A percentile compares a stretch with the other conserved stretches of the same genome.
Evolutionary conservation across 176 grass and related monocot species (phyloP).

Genomic region (Neostapfia colusana): DNA sequence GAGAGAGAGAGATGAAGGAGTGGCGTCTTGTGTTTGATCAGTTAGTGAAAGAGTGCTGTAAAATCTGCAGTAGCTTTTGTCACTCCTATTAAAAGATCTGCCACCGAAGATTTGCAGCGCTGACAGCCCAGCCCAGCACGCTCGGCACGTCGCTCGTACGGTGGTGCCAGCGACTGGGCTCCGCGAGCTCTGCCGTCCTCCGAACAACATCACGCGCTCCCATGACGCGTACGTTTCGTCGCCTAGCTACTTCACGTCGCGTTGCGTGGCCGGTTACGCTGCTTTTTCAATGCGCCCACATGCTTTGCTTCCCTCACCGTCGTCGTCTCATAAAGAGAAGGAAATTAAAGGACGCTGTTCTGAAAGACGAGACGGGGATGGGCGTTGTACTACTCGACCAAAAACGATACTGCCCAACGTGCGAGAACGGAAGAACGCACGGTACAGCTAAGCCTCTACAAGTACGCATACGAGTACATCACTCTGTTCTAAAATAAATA

Average conservation of each 20-base stretch:
- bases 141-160: too few relatives aligned
- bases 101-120: too few relatives aligned
- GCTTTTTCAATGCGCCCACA: constrained; percentile 43
- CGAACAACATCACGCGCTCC: not conserved
- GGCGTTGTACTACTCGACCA: not conserved
- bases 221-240: not conserved
- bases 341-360: not conserved
- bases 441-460: not conserved
- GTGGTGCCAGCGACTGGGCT: not conserved
- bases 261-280: not conserved
- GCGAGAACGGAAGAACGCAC: too few relatives aligned
- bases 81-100: not conserved
- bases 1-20: too few relatives aligned
- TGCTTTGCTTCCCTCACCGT: not conserved
- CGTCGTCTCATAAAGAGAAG: not conserved
- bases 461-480: not conserved
- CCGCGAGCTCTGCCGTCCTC: not conserved
- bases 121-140: not conserved
- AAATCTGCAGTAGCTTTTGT: not conserved
- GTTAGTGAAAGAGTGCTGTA: too few relatives aligned
- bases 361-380: too few relatives aligned
- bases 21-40: too few relatives aligned
- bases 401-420: not conserved
- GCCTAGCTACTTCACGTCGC: not conserved
- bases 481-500: too few relatives aligned